Conservation (phyloP, 805 yeast species). For the Sporopachydermia quercuum region DNA sequence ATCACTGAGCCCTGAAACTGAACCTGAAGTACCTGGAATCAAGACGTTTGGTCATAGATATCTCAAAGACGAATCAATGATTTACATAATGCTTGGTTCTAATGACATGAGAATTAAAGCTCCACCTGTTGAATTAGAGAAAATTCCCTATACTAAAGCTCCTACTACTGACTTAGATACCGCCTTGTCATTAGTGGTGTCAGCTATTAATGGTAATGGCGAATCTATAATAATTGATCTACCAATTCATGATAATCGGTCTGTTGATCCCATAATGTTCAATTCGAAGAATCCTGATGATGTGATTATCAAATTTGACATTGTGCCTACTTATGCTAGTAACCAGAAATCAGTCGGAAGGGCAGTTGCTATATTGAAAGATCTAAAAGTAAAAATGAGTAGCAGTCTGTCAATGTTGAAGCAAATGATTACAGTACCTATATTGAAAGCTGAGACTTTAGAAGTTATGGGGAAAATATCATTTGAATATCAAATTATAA, state of each 20-base stretch:
- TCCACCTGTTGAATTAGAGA: conserved; percentile 51
- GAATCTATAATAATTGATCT: conserved; percentile 59
- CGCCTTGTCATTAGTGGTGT: conserved; percentile 61
- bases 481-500: conserved; percentile 60
- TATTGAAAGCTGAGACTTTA: conserved; percentile 54
- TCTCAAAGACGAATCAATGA: conserved; percentile 48
- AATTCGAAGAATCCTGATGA: conserved; percentile 37
- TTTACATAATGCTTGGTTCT: conserved; percentile 77
- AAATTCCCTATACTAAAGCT: conserved; percentile 61
- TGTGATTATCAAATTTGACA: conserved; percentile 58
- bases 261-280: conserved; percentile 57
- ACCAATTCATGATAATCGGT: conserved; percentile 57
- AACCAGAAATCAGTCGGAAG: conserved; percentile 41
- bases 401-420: conserved; percentile 27
- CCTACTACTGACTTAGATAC: conserved; percentile 80
- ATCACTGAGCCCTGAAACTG: neutral
- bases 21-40: conserved; percentile 21
- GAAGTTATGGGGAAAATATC: conserved; percentile 64
- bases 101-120: conserved; percentile 52
- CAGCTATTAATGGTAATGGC: conserved; percentile 24
- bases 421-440: conserved; percentile 54
- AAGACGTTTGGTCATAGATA: conserved; percentile 80
- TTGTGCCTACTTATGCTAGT: conserved; percentile 70
- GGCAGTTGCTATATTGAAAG: conserved; percentile 60
- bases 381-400: conserved; percentile 43